Evolutionary conservation across 345 rosid species (phyloP).

Genomic region (Eucalyptus pauciflora): DNA sequence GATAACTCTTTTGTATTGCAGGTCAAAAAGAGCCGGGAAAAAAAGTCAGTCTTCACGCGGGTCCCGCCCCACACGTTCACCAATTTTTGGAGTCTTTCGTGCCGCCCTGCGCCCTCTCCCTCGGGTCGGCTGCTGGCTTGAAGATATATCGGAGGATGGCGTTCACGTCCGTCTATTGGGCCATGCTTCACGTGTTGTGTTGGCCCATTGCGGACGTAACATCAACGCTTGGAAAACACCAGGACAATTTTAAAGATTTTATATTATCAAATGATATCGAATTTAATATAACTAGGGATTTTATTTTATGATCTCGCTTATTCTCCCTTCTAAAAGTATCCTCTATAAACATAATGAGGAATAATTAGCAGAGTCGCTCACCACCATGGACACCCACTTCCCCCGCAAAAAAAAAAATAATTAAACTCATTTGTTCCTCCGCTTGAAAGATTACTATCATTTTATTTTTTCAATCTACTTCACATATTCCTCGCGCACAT

Average conservation of each 20-base stretch:
- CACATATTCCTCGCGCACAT: not conserved
- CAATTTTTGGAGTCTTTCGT: not conserved
- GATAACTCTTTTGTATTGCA: not conserved
- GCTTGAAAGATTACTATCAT: not conserved
- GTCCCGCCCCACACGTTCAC: not conserved
- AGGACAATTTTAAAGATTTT: not conserved
- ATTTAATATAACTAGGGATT: not conserved
- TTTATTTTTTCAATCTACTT: not conserved
- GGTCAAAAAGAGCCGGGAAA: not conserved
- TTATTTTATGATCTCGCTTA: not conserved
- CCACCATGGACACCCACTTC: not conserved
- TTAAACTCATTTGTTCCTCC: not conserved
- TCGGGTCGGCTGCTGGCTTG: not conserved
- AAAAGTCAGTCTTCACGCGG: not conserved
- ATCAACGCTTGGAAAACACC: not conserved
- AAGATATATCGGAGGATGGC: not conserved
- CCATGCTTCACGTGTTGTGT: not conserved
- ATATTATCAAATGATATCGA: not conserved
- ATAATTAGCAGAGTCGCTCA: not conserved
- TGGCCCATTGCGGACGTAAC: not conserved
- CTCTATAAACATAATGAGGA: not conserved
- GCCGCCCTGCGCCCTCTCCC: too few species aligned
- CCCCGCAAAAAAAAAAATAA: not conserved
- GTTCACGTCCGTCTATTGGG: not conserved
- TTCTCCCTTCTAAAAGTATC: not conserved